Percentiles rank a stretch among this genome's conserved stretches.
Evolutionary conservation across 2,329 filamentous ascomycete genomes (phyloP).

Genomic region (Aphanocladium album): DNA sequence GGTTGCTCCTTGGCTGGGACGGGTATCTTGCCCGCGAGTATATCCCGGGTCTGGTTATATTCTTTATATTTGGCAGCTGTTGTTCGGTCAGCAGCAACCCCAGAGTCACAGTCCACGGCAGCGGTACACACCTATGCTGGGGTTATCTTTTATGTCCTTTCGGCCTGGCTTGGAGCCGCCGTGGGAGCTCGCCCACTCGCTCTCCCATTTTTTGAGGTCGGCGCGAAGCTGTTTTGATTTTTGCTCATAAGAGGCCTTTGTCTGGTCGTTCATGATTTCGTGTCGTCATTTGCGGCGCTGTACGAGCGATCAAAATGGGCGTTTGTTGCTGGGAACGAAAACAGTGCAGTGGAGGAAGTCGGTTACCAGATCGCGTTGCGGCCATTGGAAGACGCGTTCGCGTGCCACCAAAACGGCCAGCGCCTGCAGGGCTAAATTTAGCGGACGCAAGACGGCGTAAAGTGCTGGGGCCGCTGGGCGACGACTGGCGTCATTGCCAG

Average conservation of each 20-base stretch:
- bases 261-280: slow-evolving; percentile 41
- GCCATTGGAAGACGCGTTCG: slow-evolving; percentile 1
- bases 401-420: background rate
- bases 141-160: slow-evolving; percentile 71
- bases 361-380: background rate
- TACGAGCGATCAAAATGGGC: background rate
- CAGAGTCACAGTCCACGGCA: background rate
- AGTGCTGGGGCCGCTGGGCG: background rate
- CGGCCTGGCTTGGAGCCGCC: slow-evolving; percentile 64
- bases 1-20: slow-evolving; percentile 34
- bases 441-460: slow-evolving; percentile 8
- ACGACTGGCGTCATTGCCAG: too few species aligned
- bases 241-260: slow-evolving; percentile 41
- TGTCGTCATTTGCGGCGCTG: background rate
- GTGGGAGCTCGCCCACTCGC: slow-evolving; percentile 56
- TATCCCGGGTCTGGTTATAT: slow-evolving; percentile 62
- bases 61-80: slow-evolving; percentile 70
- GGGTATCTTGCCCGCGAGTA: slow-evolving; percentile 49
- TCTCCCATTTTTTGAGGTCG: slow-evolving; percentile 72
- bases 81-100: background rate
- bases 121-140: slow-evolving; percentile 56
- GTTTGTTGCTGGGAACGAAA: background rate
- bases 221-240: slow-evolving; percentile 54
- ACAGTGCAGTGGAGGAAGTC: background rate
- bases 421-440: slow-evolving; percentile 3